Evolutionary conservation across 1,284 basidiomycete species (phyloP).

Genomic region (Amylostereum areolatum): DNA sequence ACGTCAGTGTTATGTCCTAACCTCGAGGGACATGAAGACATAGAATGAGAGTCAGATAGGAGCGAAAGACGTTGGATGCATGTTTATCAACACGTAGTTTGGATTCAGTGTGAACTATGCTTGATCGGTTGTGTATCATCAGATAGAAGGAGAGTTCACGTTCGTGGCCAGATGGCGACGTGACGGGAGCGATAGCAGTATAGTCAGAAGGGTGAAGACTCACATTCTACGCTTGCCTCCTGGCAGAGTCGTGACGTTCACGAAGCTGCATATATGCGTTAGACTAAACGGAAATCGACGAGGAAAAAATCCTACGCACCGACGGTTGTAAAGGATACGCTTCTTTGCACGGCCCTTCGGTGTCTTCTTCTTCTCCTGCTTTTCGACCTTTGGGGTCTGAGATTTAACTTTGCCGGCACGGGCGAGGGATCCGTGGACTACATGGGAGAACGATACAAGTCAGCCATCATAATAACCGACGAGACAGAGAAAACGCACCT

Average conservation of each 20-base stretch:
- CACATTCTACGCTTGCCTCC: slow-evolving; percentile 96
- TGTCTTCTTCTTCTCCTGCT: slow-evolving; percentile 97
- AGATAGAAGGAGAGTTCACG: slow-evolving; percentile 6
- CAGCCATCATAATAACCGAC: slow-evolving; percentile 5
- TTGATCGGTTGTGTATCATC: slow-evolving; percentile 65
- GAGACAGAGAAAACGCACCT: slow-evolving; percentile 32
- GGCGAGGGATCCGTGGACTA: slow-evolving; percentile 99
- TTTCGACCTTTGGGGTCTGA: slow-evolving; percentile 94
- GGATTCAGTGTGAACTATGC: slow-evolving; percentile 93
- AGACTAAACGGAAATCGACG: slow-evolving; percentile 5
- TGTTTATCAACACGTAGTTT: slow-evolving; percentile 63
- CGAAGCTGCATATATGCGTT: slow-evolving; percentile 56
- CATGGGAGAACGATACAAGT: slow-evolving; percentile 4
- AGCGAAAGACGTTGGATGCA: slow-evolving; percentile 89
- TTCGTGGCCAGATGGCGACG: no score
- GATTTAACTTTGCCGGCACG: slow-evolving; percentile 99
- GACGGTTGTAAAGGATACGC: slow-evolving; percentile 90
- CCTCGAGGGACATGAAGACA: slow-evolving; percentile 8
- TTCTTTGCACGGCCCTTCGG: slow-evolving; percentile 97
- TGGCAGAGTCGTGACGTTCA: slow-evolving; percentile 88
- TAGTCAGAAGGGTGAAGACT: slow-evolving; percentile 34
- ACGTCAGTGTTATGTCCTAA: slow-evolving; percentile 20
- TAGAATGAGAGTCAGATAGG: slow-evolving; percentile 66
- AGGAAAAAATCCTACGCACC: slow-evolving; percentile 44
- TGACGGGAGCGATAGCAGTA: no score